Conservation (phyloP, 176 grass and related monocot genomes). For the Hordeum marinum region DNA sequence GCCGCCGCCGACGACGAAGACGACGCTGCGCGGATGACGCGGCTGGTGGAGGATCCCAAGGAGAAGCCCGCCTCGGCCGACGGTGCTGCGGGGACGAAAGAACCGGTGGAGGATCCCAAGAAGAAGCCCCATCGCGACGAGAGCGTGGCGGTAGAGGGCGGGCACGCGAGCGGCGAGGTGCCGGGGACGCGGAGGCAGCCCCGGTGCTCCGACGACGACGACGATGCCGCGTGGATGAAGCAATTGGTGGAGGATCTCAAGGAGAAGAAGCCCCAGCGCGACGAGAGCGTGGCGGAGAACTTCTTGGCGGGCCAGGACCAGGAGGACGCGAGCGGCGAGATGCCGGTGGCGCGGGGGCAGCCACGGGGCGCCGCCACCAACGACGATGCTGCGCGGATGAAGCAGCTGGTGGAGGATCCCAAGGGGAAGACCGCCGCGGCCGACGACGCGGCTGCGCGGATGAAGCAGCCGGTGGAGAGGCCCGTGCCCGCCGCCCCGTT, state of each 20-base stretch:
- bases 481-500: background rate
- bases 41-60: background rate
- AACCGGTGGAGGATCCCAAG: too few species aligned
- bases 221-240: too few species aligned
- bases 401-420: too few species aligned
- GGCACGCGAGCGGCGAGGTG: background rate
- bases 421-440: too few species aligned
- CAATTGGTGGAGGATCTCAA: too few species aligned
- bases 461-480: background rate
- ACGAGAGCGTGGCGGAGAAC: background rate
- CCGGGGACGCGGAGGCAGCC: background rate
- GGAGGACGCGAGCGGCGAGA: too few species aligned
- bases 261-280: background rate
- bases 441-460: background rate
- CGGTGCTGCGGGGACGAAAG: too few species aligned
- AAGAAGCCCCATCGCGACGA: background rate
- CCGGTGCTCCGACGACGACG: background rate
- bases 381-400: too few species aligned
- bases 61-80: background rate
- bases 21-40: background rate
- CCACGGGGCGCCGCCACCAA: too few species aligned
- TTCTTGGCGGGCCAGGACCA: background rate
- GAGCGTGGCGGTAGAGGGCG: background rate
- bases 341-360: too few species aligned
- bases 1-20: background rate